Conservation (phyloP, 2,329 filamentous ascomycete species). For the Trichoderma sp. region DNA sequence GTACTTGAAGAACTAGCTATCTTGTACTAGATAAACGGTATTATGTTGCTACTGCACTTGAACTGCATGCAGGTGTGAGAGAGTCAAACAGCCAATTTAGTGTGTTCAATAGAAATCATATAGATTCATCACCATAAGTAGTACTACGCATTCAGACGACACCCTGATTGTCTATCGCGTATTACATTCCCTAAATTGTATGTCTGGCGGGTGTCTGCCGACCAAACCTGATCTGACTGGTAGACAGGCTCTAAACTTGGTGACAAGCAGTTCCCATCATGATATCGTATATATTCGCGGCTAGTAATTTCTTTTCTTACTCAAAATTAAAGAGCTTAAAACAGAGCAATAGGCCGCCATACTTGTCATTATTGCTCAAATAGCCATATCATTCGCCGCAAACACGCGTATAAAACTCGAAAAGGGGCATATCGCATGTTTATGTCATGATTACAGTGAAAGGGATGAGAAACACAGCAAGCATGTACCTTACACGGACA, state of each 20-base stretch:
- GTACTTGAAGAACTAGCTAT: background rate
- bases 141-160: background rate
- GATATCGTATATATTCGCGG: accelerated
- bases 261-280: background rate
- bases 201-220: background rate
- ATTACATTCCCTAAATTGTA: background rate
- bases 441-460: background rate
- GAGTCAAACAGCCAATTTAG: background rate
- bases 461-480: background rate
- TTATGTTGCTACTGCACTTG: background rate
- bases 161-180: background rate
- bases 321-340: accelerated
- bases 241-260: background rate
- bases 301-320: too few relatives aligned
- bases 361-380: background rate
- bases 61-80: background rate
- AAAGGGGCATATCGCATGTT: background rate
- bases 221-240: background rate
- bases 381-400: background rate
- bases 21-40: background rate
- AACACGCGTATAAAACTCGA: background rate
- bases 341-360: too few relatives aligned
- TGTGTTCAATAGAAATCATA: background rate
- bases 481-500: background rate
- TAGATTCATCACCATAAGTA: background rate